A percentile compares a stretch with the other conserved stretches of the same genome.
Evolutionary conservation across 805 yeast species (phyloP).

Genomic region (Candida rishiriensis): DNA sequence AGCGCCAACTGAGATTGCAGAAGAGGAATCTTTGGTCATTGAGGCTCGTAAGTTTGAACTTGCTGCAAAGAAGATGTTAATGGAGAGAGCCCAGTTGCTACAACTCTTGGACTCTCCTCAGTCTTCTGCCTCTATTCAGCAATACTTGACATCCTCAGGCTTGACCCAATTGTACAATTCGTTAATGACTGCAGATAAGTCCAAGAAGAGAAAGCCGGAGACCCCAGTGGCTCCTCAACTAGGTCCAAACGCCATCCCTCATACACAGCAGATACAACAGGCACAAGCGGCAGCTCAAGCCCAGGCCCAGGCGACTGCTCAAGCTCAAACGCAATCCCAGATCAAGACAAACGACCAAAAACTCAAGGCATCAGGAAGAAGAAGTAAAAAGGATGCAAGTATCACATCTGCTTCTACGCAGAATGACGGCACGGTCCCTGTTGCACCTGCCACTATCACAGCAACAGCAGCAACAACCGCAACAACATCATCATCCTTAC

Average conservation of each 20-base stretch:
- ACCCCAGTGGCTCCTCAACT: conserved; percentile 55
- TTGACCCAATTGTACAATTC: conserved; percentile 80
- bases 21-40: conserved; percentile 89
- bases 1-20: conserved; percentile 95
- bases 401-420: conserved; percentile 18
- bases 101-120: conserved; percentile 86
- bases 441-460: not conserved
- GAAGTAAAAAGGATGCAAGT: not conserved
- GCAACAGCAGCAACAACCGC: conserved; percentile 7
- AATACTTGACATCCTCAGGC: conserved; percentile 82
- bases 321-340: conserved; percentile 8
- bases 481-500: too few relatives aligned
- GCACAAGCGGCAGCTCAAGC: conserved; percentile 5
- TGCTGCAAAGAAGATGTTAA: conserved; percentile 82
- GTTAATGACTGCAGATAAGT: conserved; percentile 64
- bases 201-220: conserved; percentile 48
- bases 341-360: conserved; percentile 1
- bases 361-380: conserved; percentile 1
- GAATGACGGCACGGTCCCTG: too few relatives aligned
- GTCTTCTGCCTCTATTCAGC: conserved; percentile 66
- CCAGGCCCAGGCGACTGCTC: conserved; percentile 10
- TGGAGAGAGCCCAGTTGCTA: conserved; percentile 75
- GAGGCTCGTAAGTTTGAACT: conserved; percentile 91
- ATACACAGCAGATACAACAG: conserved; percentile 28
- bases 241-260: conserved; percentile 53